Evolutionary conservation across 768 basidiomycete genomes (phyloP).

Genomic region (Termitomyces sp.): DNA sequence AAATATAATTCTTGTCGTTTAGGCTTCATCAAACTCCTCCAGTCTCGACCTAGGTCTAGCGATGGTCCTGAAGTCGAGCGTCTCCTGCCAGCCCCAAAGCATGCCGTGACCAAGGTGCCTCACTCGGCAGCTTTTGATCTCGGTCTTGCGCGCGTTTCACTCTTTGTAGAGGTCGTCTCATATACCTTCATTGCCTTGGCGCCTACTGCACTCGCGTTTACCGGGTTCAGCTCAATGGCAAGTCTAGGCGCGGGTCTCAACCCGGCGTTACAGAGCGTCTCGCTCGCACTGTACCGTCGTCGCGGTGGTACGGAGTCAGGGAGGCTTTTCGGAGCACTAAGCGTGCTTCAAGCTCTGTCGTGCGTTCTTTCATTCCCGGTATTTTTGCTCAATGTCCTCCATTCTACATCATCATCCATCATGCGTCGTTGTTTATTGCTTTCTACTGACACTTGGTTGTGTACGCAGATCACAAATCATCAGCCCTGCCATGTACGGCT

Average conservation of each 20-base stretch:
- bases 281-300: slow-evolving; percentile 58
- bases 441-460: not conserved
- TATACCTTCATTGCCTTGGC: slow-evolving; percentile 48
- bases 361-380: slow-evolving; percentile 18
- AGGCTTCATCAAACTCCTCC: slow-evolving; percentile 54
- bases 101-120: slow-evolving; percentile 20
- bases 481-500: slow-evolving; percentile 68
- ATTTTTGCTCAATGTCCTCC: not conserved
- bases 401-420: not conserved
- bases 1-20: not conserved
- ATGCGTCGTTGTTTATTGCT: not conserved
- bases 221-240: slow-evolving; percentile 38
- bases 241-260: slow-evolving; percentile 58
- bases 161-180: slow-evolving; percentile 47
- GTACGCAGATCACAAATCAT: slow-evolving; percentile 53
- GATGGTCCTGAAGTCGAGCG: slow-evolving; percentile 20
- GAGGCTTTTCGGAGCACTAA: slow-evolving; percentile 73
- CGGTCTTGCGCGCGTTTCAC: slow-evolving; percentile 54
- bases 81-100: slow-evolving; percentile 16
- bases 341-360: slow-evolving; percentile 68
- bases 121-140: slow-evolving; percentile 62
- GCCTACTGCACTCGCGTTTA: slow-evolving; percentile 43
- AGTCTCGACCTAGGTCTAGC: slow-evolving; percentile 29
- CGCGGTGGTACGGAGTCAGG: slow-evolving; percentile 60
- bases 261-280: slow-evolving; percentile 68